Base-by-base conservation (phyloP, 2,329 filamentous ascomycete species). In the Colletotrichum spinosum region DNA sequence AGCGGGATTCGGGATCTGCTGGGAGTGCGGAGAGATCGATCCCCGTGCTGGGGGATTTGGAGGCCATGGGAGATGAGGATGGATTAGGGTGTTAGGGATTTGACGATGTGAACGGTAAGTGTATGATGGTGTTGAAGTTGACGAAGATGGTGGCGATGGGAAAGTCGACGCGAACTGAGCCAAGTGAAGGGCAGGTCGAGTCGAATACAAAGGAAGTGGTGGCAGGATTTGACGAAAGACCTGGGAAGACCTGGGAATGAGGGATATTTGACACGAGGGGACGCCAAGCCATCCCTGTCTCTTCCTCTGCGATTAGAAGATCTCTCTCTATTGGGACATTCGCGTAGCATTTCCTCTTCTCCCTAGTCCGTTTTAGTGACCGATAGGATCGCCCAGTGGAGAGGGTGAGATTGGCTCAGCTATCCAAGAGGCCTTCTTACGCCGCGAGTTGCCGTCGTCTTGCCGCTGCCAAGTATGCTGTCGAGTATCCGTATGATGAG, bases 1-100 rank as follows among this genome's bases (percentile, higher is more conserved):
- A 68, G 51, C 64, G 64, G 17, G 55, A 65, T 45, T 68, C 67
- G 3, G 65, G 59, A 56, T 68, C 67, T 17, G 11, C 42, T 13
- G 8, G 9, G 35, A 53, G 13, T 8, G 38, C 10, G 8, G 58
- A 1, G 2, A 62, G 58, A 35, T 60, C 51, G 12, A 62, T 62
- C 8, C 51, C 62, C 41, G 62, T 53, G 35, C 56, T 12, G 35
- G 56, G 37, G 15, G 48, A 48, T 12, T 44, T 55, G 1, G 37
- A 33, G 4, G 39, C 46, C 5, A 50, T 33, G 34, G 61, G 51
- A 54, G 57, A 60, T 39, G 4, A 39, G 4, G 11, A 15, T 15
- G 8, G 38, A 46, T 38, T 4, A 25, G 4, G 15, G 35, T 49
- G 8, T 11, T 7, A 2, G 9, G 12, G 11, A 42, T 17, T 34